These are phyloP conservation scores for Solanum phureja DNA, from an alignment of 257 asterid species.

Conservation along the genomic window DNA sequence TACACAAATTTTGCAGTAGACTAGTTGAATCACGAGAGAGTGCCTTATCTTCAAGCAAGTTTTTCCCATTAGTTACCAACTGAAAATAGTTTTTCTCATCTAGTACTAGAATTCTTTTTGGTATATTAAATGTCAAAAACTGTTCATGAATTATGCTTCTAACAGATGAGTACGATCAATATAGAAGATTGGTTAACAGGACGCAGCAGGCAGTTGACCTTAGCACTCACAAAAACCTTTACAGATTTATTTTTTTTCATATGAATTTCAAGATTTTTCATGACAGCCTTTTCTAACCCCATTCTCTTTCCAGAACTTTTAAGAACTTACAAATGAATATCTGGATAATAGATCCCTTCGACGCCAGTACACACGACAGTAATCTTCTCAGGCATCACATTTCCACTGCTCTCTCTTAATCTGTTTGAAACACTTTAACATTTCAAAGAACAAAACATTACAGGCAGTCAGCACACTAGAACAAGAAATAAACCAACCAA, in stretches of 20 bases:
- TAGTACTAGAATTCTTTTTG: not conserved
- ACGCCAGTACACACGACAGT: conserved; percentile 69
- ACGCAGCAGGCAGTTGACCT: not conserved
- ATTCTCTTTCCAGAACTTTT: not conserved
- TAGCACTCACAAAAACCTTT: not conserved
- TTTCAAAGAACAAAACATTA: not conserved
- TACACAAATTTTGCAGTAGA: not conserved
- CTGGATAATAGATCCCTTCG: conserved; percentile 64
- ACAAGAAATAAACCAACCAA: not conserved
- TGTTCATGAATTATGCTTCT: not conserved
- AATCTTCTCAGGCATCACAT: conserved; percentile 43
- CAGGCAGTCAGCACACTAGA: not conserved
- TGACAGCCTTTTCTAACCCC: not conserved
- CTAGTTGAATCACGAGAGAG: not conserved
- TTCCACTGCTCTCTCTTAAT: conserved; percentile 32
- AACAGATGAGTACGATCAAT: not conserved
- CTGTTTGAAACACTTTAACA: conserved; percentile 19
- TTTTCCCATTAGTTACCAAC: not conserved
- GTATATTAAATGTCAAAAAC: not conserved
- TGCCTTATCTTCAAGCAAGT: not conserved
- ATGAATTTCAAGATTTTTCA: not conserved
- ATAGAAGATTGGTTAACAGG: not conserved
- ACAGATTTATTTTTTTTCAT: not conserved
- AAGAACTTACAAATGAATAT: conserved; percentile 69
- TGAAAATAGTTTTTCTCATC: not conserved